Base-by-base conservation (phyloP, 179 eudicot species). In the Beta corolliflora region DNA sequence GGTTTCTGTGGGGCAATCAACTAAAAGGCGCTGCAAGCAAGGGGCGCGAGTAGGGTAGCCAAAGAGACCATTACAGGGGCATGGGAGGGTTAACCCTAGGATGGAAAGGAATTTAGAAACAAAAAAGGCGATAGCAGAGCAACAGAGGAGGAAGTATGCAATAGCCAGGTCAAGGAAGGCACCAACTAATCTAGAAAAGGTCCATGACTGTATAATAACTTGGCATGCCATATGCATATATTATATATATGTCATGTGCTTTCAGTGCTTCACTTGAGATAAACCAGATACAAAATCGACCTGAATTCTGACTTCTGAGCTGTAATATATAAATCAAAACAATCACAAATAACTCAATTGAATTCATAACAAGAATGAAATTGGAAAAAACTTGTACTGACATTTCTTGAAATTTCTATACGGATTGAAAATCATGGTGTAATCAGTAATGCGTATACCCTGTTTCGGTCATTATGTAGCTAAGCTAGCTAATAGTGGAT, bases 151-250 rank as follows among this genome's bases (percentile, higher is more conserved):
- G 56, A 90, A 83, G 82, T 90, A 94, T 4, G 97, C 92, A 45
- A 94, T 85, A 46, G 88, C 88, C 70, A 94, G 90, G 86, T 94
- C 95, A 86, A 94, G 89, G 86, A 90, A 94, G 31, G 98, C 98
- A 71, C 92, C 97, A 46, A 91, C 88, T 75, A 94, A 83, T 79
- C 90, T 91, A 76, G 81, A 76, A 29, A 93, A 86, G 31, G 91
- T 89, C 98, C 98, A 94, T 56, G 88, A 87, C 46, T 82, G 88
- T 69, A 81, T 77, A 46, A 87, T 83, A 41, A 84, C 82, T 78
- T 85, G 88, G 82, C 97, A 90, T 16, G 86, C 84, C 87, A 84
- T 84, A 69, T 31, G 52, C 52, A 48, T 48, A 48, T 48, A 48
- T 7, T 48, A 48, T 48, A 5, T 48, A 48, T 25, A 7, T 48